These are phyloP conservation scores for Allodekkera sacchari DNA, from an alignment of 805 yeast species.

Conservation along the genomic window DNA sequence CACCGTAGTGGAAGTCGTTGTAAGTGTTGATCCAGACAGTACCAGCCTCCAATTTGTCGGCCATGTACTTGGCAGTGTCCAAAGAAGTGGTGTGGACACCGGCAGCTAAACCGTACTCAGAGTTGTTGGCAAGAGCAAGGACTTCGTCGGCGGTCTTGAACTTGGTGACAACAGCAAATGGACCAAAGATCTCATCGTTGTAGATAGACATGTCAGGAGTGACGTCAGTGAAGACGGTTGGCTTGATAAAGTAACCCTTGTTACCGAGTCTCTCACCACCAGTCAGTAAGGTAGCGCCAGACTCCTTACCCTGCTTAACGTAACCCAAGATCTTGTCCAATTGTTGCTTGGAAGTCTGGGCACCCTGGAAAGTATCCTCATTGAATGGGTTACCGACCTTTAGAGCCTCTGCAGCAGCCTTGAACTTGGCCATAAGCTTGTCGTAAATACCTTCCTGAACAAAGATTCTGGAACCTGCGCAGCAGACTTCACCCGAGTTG, in stretches of 20 bases:
- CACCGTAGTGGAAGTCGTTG: conserved; percentile 57
- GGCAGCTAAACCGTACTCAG: conserved; percentile 81
- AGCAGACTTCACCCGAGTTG: conserved; percentile 91
- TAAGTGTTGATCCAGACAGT: conserved; percentile 75
- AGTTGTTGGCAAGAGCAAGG: conserved; percentile 62
- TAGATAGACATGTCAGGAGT: conserved; percentile 65
- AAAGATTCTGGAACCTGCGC: conserved; percentile 85
- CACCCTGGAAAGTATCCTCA: conserved; percentile 61
- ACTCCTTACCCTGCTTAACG: conserved; percentile 55
- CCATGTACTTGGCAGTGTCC: conserved; percentile 57
- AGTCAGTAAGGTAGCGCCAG: conserved; percentile 63
- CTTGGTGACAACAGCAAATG: conserved; percentile 70
- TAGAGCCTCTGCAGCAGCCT: conserved; percentile 35
- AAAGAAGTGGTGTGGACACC: conserved; percentile 72
- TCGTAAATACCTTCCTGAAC: conserved; percentile 70
- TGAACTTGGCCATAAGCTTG: conserved; percentile 51
- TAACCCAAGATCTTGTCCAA: conserved; percentile 55
- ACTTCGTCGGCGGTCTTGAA: conserved; percentile 71
- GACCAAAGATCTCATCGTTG: conserved; percentile 89
- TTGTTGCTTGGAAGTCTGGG: conserved; percentile 64
- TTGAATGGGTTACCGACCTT: conserved; percentile 79
- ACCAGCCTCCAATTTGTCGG: conserved; percentile 67
- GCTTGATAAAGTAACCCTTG: conserved; percentile 67
- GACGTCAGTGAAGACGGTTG: conserved; percentile 84
- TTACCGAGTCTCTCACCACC: conserved; percentile 76